A percentile compares a stretch with the other conserved stretches of the same genome.
Conservation (phyloP, 306 rosid species). For the Notholithocarpus densiflorus region DNA sequence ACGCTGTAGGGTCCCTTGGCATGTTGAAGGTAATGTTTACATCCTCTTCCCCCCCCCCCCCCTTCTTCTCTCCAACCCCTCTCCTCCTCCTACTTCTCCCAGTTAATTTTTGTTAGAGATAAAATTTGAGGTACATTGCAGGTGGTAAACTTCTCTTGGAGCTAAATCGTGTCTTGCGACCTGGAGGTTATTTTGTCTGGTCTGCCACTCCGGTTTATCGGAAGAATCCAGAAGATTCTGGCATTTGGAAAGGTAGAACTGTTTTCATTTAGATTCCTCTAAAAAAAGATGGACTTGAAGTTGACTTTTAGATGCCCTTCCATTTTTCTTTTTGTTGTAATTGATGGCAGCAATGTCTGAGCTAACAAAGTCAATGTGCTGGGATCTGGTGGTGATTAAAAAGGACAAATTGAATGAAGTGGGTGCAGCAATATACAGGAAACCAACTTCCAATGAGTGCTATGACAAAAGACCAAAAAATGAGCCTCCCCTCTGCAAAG, state of each 20-base stretch:
- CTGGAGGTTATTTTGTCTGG: constrained; percentile 94
- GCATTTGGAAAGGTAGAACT: constrained; percentile 74
- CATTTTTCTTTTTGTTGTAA: constrained; percentile 2
- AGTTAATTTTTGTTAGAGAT: constrained; percentile 9
- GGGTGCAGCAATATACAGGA: constrained; percentile 75
- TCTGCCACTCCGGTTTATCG: constrained; percentile 92
- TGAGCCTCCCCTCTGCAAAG: constrained; percentile 72
- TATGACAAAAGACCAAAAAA: constrained; percentile 41
- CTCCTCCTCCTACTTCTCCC: not conserved
- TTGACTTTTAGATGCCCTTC: constrained; percentile 8
- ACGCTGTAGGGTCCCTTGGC: constrained; percentile 98
- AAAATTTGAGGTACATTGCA: constrained; percentile 24
- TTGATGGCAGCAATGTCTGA: constrained; percentile 57
- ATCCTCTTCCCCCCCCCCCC: not conserved
- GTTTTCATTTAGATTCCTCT: constrained; percentile 2
- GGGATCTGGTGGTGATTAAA: constrained; percentile 63
- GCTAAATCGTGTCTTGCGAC: constrained; percentile 80
- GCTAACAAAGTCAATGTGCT: constrained; percentile 76
- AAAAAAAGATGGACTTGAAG: not conserved
- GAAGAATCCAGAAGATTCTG: constrained; percentile 63
- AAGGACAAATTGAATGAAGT: constrained; percentile 66
- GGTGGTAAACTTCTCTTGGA: constrained; percentile 85
- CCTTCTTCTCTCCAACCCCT: not conserved
- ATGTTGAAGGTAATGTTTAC: constrained; percentile 58
- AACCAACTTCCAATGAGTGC: constrained; percentile 78